Conservation (phyloP, 2,329 filamentous ascomycete species). For the Epichloe sibirici region DNA sequence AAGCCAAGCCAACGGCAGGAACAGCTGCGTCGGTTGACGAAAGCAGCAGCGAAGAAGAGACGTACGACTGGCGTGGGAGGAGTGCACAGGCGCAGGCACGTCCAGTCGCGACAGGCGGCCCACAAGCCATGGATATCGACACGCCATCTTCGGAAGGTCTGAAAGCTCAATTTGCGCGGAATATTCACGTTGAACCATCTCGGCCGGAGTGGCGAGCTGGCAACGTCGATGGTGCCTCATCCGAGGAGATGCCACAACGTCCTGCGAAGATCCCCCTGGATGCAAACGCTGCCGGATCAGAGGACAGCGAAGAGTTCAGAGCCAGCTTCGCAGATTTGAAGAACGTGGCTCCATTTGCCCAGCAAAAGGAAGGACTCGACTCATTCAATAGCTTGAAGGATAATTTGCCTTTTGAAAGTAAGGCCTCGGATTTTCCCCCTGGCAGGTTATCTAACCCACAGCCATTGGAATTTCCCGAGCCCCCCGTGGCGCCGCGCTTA, state of each 20-base stretch:
- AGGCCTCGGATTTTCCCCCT: conserved; percentile 29
- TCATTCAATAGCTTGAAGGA: conserved; percentile 45
- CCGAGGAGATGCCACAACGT: conserved; percentile 10
- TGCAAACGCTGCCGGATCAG: conserved; percentile 34
- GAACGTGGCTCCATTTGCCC: conserved; percentile 42
- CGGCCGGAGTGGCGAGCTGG: conserved; percentile 48
- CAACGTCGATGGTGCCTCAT: conserved; percentile 21
- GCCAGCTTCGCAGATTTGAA: conserved; percentile 41
- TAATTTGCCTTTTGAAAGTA: conserved; percentile 44
- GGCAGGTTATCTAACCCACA: conserved; percentile 21
- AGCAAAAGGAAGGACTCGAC: conserved; percentile 33
- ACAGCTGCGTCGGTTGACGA: conserved; percentile 35
- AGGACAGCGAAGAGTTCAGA: conserved; percentile 44
- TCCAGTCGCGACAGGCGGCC: conserved; percentile 26
- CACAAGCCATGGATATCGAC: conserved; percentile 56
- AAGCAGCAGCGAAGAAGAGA: conserved; percentile 32
- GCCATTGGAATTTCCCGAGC: conserved; percentile 32
- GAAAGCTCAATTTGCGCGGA: conserved; percentile 25
- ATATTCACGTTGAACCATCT: conserved; percentile 45
- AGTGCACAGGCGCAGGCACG: conserved; percentile 18
- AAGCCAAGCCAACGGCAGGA: conserved; percentile 38
- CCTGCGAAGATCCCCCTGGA: conserved; percentile 14
- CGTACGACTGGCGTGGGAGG: conserved; percentile 21
- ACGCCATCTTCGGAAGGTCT: conserved; percentile 27
- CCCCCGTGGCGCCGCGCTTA: conserved; percentile 37